Evolutionary conservation across 1,284 basidiomycete genomes (phyloP).

Genomic region (Porodaedalea pini): DNA sequence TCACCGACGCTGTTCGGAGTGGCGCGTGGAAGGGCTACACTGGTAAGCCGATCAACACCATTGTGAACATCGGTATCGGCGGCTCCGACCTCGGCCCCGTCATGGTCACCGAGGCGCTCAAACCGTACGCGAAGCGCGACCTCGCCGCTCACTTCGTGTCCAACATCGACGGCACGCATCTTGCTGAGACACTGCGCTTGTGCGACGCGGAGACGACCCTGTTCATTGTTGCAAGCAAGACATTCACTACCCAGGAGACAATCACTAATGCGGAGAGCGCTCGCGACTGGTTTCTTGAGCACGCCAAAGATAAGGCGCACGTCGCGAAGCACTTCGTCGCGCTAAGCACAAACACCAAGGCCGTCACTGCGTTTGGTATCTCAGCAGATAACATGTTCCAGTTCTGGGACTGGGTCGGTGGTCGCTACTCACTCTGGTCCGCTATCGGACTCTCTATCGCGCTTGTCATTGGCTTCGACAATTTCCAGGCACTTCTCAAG

Average conservation of each 20-base stretch:
- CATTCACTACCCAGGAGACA: slow-evolving; percentile 99
- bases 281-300: slow-evolving; percentile 88
- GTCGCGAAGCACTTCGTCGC: slow-evolving; percentile 99
- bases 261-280: slow-evolving; percentile 97
- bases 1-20: slow-evolving; percentile 81
- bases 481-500: slow-evolving; percentile 86
- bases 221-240: slow-evolving; percentile 98
- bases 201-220: slow-evolving; percentile 93
- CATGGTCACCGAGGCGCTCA: slow-evolving; percentile 98
- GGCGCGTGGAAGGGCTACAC: slow-evolving; percentile 97
- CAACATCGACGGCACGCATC: slow-evolving; percentile 98
- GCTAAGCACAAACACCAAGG: slow-evolving; percentile 92
- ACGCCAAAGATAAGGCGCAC: slow-evolving; percentile 84
- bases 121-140: slow-evolving; percentile 88
- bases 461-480: slow-evolving; percentile 89
- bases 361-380: slow-evolving; percentile 95
- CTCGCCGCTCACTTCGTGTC: slow-evolving; percentile 89
- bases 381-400: slow-evolving; percentile 95
- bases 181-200: slow-evolving; percentile 81
- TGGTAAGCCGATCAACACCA: slow-evolving; percentile 88
- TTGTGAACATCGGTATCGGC: slow-evolving; percentile 99
- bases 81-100: slow-evolving; percentile 97
- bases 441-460: slow-evolving; percentile 96
- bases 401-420: slow-evolving; percentile 99
- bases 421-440: slow-evolving; percentile 97